Base-by-base conservation (phyloP, 2,329 filamentous ascomycete species). In the Cladosporium velox region DNA sequence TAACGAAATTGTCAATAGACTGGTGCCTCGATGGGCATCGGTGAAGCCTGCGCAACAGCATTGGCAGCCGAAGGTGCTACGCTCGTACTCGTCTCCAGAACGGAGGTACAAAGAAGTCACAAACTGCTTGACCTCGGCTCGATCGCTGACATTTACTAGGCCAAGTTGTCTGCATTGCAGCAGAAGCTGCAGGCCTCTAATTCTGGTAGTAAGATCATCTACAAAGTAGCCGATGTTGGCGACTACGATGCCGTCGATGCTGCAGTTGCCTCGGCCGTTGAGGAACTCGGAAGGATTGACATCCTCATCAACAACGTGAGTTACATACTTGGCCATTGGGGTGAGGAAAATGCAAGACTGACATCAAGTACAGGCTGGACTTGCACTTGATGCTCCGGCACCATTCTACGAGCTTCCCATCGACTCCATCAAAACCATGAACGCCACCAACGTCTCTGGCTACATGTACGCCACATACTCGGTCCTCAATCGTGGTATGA, bases 391-490 rank as follows among this genome's bases (percentile, higher is more conserved):
- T 4, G 81, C 82, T 0, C 82, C 82, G 0, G 71, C 74, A 0
- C 63, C 70, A 0, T 84, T 84, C 67, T 76, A 76, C 0, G 76
- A 82, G 10, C 76, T 83, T 24, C 74, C 76, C 14, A 77, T 83
- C 38, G 57, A 62, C 2, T 65, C 72, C 10, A 79, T 84, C 44
- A 71, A 76, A 3, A 79, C 78, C 3, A 84, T 84, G 81, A 79
- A 78, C 52, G 72, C 73, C 51, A 84, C 82, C 0, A 84, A 85
- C 66, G 78, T 84, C 66, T 79, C 80, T 65, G 82, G 83, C 2
- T 75, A 78, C 69, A 82, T 85, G 79, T 82, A 78, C 57, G 77
- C 77, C 0, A 79, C 82, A 0, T 78, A 84, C 66, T 77, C 79
- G 0, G 80, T 81, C 0, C 76, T 84, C 2, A 84, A 83, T 54